Conservation (phyloP, 1,284 basidiomycete genomes). For the Uromyces viciae-fabae region DNA sequence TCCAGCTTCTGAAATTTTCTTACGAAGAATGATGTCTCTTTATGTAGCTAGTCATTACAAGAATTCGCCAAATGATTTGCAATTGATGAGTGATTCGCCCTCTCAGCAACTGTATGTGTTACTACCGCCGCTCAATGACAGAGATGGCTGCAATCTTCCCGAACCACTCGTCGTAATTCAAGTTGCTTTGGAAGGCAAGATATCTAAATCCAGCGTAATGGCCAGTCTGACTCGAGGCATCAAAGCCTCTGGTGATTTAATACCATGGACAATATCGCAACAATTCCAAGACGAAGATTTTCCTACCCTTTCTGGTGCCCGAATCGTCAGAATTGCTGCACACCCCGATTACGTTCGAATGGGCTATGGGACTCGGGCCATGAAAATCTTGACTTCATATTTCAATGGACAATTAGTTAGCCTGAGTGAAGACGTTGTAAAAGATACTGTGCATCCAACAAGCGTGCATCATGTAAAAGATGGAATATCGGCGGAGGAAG, state of each 20-base stretch:
- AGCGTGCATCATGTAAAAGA: neutral
- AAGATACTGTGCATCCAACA: slow-evolving; percentile 3
- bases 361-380: slow-evolving; percentile 92
- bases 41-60: slow-evolving; percentile 99
- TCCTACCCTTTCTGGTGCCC: slow-evolving; percentile 81
- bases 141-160: slow-evolving; percentile 74
- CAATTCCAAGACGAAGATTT: slow-evolving; percentile 91
- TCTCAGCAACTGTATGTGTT: slow-evolving; percentile 96
- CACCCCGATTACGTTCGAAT: slow-evolving; percentile 93
- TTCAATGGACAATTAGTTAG: slow-evolving; percentile 89
- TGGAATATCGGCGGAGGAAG: neutral
- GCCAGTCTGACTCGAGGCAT: slow-evolving; percentile 75
- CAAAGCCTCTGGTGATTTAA: slow-evolving; percentile 89
- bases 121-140: slow-evolving; percentile 77
- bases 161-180: slow-evolving; percentile 80
- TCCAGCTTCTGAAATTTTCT: slow-evolving; percentile 90
- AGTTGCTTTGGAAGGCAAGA: slow-evolving; percentile 91
- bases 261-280: slow-evolving; percentile 92
- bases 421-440: slow-evolving; percentile 65
- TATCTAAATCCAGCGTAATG: slow-evolving; percentile 79
- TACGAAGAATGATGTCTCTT: slow-evolving; percentile 96
- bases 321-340: slow-evolving; percentile 91
- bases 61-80: slow-evolving; percentile 96
- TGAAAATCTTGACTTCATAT: slow-evolving; percentile 81
- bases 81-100: slow-evolving; percentile 92